Percentiles rank a stretch among this genome's conserved stretches.
Evolutionary conservation across 768 basidiomycete genomes (phyloP).

Genomic region (Tylopilus vinaceipallidus): DNA sequence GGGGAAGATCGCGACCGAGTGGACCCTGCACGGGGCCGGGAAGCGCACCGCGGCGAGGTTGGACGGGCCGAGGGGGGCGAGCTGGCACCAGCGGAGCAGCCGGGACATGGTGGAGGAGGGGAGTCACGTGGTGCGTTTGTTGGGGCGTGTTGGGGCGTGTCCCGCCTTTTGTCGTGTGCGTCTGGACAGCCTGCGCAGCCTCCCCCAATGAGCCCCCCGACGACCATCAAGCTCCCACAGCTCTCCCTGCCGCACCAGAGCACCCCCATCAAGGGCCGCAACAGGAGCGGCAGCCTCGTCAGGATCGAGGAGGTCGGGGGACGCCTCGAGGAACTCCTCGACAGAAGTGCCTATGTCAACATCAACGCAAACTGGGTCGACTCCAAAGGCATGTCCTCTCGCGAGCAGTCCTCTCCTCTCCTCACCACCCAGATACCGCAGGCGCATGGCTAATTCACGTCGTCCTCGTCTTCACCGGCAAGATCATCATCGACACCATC

Average conservation of each 20-base stretch:
- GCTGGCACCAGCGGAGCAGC: constrained; percentile 69
- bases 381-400: constrained; percentile 62
- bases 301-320: constrained; percentile 83
- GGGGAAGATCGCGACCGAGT: constrained; percentile 69
- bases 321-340: constrained; percentile 69
- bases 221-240: constrained; percentile 55
- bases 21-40: constrained; percentile 62
- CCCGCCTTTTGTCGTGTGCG: too few species aligned
- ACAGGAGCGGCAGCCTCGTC: constrained; percentile 73
- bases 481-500: constrained; percentile 89
- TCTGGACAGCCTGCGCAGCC: not conserved
- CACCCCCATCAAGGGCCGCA: constrained; percentile 41
- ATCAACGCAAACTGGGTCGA: constrained; percentile 95
- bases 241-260: constrained; percentile 34
- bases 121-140: too few species aligned
- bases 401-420: constrained; percentile 8
- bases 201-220: constrained; percentile 46
- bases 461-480: constrained; percentile 85
- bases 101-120: constrained; percentile 27
- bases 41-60: constrained; percentile 73
- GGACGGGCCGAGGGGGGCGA: constrained; percentile 56
- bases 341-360: constrained; percentile 79
- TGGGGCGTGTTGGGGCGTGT: too few species aligned
- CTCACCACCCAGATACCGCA: constrained; percentile 31
- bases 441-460: constrained; percentile 99